phyloP scores from a whole-genome alignment of 108 stramenopile genomes.

The Bacterosira constricta region DNA sequence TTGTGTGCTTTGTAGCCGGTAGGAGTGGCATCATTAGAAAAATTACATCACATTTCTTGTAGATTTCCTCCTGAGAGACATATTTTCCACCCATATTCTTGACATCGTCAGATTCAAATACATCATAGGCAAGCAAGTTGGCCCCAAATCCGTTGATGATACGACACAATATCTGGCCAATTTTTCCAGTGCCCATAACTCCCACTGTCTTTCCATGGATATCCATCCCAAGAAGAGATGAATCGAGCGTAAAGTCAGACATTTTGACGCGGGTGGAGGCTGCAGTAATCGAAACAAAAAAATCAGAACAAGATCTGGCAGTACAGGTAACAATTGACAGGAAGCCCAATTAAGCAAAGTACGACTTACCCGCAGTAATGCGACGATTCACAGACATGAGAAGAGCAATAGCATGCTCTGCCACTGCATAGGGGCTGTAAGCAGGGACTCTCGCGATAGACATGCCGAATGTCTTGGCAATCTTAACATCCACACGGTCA shows the following conservation, averaged over 20 bases:
- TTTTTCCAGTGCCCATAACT: conserved; percentile 73
- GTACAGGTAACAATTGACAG: no score
- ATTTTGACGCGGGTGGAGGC: conserved; percentile 71
- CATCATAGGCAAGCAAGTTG: conserved; percentile 62
- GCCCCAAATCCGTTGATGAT: conserved; percentile 80
- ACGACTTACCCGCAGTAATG: no score
- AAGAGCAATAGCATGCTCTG: conserved; percentile 79
- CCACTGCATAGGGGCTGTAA: conserved; percentile 84
- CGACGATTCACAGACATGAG: conserved; percentile 80
- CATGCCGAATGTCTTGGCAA: conserved; percentile 65
- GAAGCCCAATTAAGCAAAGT: no score
- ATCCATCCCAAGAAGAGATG: conserved; percentile 77
- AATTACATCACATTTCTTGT: conserved; percentile 64
- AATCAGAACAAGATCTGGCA: no score
- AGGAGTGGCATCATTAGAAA: conserved; percentile 81
- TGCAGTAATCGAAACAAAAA: no score
- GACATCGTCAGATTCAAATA: conserved; percentile 63
- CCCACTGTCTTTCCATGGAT: conserved; percentile 75
- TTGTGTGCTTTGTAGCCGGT: conserved; percentile 61
- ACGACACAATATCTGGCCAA: conserved; percentile 75
- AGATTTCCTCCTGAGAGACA: conserved; percentile 74
- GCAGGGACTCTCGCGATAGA: conserved; percentile 79
- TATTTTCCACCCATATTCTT: conserved; percentile 73
- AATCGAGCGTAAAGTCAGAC: conserved; percentile 79
- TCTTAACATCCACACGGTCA: conserved; percentile 67